phyloP scores from a whole-genome alignment of 257 asterid species.

The Solanum gracilifrons region DNA sequence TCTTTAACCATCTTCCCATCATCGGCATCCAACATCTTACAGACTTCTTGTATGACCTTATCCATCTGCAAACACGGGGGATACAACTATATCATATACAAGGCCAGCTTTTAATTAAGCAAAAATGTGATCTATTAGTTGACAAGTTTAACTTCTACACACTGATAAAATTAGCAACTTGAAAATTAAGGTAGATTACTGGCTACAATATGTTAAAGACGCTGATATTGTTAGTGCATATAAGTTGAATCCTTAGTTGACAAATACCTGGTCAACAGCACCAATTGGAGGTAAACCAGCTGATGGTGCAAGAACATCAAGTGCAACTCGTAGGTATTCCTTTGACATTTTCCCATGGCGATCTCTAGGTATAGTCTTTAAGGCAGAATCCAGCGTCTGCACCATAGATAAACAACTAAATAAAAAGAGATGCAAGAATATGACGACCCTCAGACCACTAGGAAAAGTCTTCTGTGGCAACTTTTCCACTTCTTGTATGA shows the following conservation, averaged over 20 bases:
- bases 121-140: not conserved
- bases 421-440: not conserved
- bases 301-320: conserved; percentile 65
- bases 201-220: not conserved
- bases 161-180: not conserved
- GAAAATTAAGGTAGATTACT: not conserved
- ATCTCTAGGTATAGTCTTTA: conserved; percentile 46
- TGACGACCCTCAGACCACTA: not conserved
- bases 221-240: not conserved
- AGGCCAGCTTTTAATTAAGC: not conserved
- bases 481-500: not conserved
- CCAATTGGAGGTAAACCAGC: conserved; percentile 90
- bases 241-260: not conserved
- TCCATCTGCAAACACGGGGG: conserved; percentile 46
- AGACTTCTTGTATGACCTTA: conserved; percentile 36
- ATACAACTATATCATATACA: not conserved
- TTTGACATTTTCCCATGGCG: conserved; percentile 57
- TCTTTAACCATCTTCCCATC: conserved; percentile 65
- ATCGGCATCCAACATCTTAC: conserved; percentile 45
- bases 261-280: conserved; percentile 55
- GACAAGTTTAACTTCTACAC: not conserved
- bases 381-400: conserved; percentile 55
- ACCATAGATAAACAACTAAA: not conserved
- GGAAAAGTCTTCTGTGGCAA: not conserved
- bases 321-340: conserved; percentile 50